Evolutionary conservation across 257 asterid genomes (phyloP), one percentile per base, ranked within the genome.

Genomic region (Petunia secreta): DNA sequence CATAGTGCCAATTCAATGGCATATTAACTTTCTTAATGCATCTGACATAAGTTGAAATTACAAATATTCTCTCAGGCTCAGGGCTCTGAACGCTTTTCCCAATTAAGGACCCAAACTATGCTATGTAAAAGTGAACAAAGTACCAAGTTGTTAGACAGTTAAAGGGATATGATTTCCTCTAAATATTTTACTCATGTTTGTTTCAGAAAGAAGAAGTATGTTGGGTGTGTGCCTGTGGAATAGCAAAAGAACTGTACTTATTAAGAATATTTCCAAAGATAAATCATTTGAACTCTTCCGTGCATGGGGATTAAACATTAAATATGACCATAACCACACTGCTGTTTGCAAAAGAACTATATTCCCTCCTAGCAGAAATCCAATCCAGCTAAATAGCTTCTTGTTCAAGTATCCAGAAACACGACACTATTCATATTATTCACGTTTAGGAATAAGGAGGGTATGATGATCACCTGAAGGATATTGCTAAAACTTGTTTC

Each of bases 401-500:
- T 39, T 52, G 73, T 16, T 36, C 2, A 75, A 48, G 60, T 44
- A n/a, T 38, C 13, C 3, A 25, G 11, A 46, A 60, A 15, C 54
- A 1, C 41, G 79, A 63, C 14, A 50, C 40, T 13, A 7, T 71
- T 48, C 77, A 46, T 25, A 16, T 25, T 46, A 25, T 69, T 68
- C 43, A 34, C 10, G 77, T 71, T 52, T 8, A 52, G 10, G 10
- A 52, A 46, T 2, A 71, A 25, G 59, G 11, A 71, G 44, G 11
- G 11, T 4, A 48, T 48, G 62, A 50, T 73, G 81, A 79, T 86
- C 87, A 96, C 99, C 98, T 94, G 96, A 84, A 96, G 92, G 86
- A 96, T 92, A 79, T 86, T 87, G 79, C 91, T 80, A 62, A 94
- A 91, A 13, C 94, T 90, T 80, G 90, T 87, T 87, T 88, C 94